Conservation (phyloP, 352 stramenopile genomes). For the Plasmopara muralis region DNA sequence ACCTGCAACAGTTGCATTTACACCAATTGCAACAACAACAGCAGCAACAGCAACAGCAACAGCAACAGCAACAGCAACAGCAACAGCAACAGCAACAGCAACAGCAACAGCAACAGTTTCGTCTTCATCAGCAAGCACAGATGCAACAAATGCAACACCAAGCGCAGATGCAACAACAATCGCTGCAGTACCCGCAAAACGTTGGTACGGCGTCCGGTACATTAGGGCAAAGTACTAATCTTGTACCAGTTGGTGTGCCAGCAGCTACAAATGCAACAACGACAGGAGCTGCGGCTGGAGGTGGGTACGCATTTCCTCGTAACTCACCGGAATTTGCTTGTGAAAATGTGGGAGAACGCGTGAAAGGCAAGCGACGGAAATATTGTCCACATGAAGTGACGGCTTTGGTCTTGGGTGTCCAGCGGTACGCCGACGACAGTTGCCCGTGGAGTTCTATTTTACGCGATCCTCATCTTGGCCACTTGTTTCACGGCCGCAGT, state of each 20-base stretch:
- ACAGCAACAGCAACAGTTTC: conserved; percentile 21
- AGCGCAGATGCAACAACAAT: conserved; percentile 28
- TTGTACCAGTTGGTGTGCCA: conserved; percentile 40
- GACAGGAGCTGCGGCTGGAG: conserved; percentile 21
- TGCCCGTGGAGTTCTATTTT: conserved; percentile 81
- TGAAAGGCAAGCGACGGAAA: conserved; percentile 77
- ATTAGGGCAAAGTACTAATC: conserved; percentile 25
- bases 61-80: conserved; percentile 24
- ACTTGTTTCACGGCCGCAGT: conserved; percentile 71
- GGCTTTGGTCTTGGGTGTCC: conserved; percentile 70
- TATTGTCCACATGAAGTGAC: conserved; percentile 83
- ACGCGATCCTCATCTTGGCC: conserved; percentile 58
- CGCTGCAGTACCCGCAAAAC: conserved; percentile 27
- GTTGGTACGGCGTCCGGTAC: conserved; percentile 21
- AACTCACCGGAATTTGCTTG: conserved; percentile 75
- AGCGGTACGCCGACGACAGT: conserved; percentile 79
- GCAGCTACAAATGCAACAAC: conserved; percentile 31
- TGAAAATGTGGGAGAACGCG: conserved; percentile 76
- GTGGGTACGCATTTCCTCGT: conserved; percentile 50
- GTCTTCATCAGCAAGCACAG: conserved; percentile 33
- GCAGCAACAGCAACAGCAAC: conserved; percentile 1
- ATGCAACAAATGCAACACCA: conserved; percentile 28
- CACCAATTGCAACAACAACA: conserved; percentile 4
- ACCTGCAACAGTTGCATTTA: conserved; percentile 18
- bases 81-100: conserved; percentile 22